Evolutionary conservation across 768 basidiomycete species (phyloP).

Genomic region (Boletus vermiculosoides): DNA sequence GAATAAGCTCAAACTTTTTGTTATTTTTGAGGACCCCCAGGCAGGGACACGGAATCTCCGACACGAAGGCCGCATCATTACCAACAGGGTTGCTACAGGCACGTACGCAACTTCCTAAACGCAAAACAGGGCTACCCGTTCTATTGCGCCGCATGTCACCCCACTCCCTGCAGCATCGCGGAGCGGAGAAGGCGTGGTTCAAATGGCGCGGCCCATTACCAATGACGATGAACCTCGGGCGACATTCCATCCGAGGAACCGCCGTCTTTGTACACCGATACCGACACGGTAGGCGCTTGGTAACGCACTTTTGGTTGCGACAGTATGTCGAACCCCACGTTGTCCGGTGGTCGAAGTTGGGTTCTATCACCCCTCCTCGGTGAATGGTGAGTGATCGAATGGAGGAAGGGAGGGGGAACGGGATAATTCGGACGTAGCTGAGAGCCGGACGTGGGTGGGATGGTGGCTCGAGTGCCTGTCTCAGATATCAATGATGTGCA

Average conservation of each 20-base stretch:
- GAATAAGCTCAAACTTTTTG: background rate
- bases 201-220: constrained; percentile 23
- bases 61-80: background rate
- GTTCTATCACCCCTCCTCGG: background rate
- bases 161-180: too few species aligned
- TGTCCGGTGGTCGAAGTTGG: constrained; percentile 8
- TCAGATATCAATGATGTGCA: background rate
- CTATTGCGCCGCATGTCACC: background rate
- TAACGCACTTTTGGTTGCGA: constrained; percentile 15
- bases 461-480: background rate
- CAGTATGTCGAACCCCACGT: background rate
- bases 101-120: background rate
- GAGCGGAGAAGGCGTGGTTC: constrained; percentile 7
- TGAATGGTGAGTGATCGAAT: background rate
- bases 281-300: background rate
- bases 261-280: constrained; percentile 17
- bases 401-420: background rate
- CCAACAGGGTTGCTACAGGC: background rate
- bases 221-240: background rate
- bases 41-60: background rate
- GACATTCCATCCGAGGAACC: background rate
- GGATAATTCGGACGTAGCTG: background rate
- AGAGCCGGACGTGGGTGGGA: background rate
- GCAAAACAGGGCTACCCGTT: background rate
- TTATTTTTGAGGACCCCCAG: background rate